Percentiles rank a stretch among this genome's conserved stretches.
phyloP scores from a whole-genome alignment of 345 rosid species.

The Alliaria petiolata region DNA sequence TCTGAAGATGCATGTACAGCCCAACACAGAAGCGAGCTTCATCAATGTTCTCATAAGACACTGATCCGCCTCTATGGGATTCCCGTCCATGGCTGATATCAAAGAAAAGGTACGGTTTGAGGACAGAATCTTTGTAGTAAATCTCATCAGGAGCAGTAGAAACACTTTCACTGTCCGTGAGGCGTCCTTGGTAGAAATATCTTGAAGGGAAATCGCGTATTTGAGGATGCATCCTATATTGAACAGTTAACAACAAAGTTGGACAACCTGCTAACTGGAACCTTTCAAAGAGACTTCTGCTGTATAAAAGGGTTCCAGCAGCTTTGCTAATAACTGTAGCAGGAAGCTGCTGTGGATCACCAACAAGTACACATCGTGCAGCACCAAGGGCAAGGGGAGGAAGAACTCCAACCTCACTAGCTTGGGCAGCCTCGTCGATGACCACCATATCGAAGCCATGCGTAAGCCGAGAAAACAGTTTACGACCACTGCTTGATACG shows the following conservation, averaged over 20 bases:
- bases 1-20: conserved; percentile 87
- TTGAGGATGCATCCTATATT: conserved; percentile 97
- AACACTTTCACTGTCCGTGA: conserved; percentile 88
- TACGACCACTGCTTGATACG: conserved; percentile 98
- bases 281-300: conserved; percentile 98
- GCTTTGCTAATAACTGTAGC: conserved; percentile 99
- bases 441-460: conserved; percentile 99
- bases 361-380: conserved; percentile 96
- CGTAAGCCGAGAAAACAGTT: conserved; percentile 88
- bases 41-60: conserved; percentile 84
- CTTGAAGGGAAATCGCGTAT: conserved; percentile 97
- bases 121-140: conserved; percentile 82
- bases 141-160: conserved; percentile 70
- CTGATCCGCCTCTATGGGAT: conserved; percentile 96
- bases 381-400: conserved; percentile 98
- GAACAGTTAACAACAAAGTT: conserved; percentile 90
- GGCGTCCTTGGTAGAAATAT: conserved; percentile 96
- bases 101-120: conserved; percentile 80
- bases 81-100: conserved; percentile 95
- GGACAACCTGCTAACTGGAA: conserved; percentile 99
- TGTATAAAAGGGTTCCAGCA: conserved; percentile 90
- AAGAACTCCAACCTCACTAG: conserved; percentile 92
- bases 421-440: conserved; percentile 99
- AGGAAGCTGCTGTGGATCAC: conserved; percentile 99
- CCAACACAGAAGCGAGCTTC: conserved; percentile 95